Percentiles rank a stretch among this genome's conserved stretches.
Evolutionary conservation across 768 basidiomycete species (phyloP).

Genomic region (Tulasnella calospora): DNA sequence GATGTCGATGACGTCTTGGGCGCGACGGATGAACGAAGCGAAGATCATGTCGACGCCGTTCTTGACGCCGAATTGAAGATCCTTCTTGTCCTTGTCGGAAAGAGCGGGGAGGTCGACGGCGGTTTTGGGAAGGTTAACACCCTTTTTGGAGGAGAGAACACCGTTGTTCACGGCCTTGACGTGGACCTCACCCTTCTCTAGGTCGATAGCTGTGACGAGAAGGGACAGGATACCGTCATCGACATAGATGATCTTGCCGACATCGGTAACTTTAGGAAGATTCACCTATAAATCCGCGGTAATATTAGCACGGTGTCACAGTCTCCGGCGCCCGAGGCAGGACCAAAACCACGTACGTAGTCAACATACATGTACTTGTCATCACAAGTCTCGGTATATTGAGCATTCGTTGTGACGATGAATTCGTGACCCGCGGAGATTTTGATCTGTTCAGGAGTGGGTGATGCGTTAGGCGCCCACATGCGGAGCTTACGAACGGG

Average conservation of each 20-base stretch:
- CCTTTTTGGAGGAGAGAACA: slow-evolving; percentile 90
- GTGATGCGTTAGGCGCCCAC: slow-evolving; percentile 24
- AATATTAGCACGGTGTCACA: neutral
- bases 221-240: slow-evolving; percentile 98
- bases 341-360: slow-evolving; percentile 60
- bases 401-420: slow-evolving; percentile 75
- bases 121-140: slow-evolving; percentile 98
- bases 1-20: slow-evolving; percentile 90
- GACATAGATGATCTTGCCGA: slow-evolving; percentile 96
- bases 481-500: neutral
- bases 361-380: slow-evolving; percentile 87
- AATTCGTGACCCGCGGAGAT: slow-evolving; percentile 93
- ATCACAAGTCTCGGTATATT: slow-evolving; percentile 72
- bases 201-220: slow-evolving; percentile 84
- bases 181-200: slow-evolving; percentile 53
- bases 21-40: slow-evolving; percentile 96
- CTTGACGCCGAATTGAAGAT: slow-evolving; percentile 89
- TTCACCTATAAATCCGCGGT: slow-evolving; percentile 54
- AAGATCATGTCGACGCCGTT: slow-evolving; percentile 99
- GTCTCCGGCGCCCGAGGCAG: neutral
- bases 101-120: slow-evolving; percentile 95
- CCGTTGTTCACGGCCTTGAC: slow-evolving; percentile 91
- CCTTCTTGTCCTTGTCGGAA: slow-evolving; percentile 96
- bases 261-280: slow-evolving; percentile 89
- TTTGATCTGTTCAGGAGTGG: slow-evolving; percentile 50